Evolutionary conservation across 2,329 filamentous ascomycete species (phyloP).

Genomic region (Pestalotiopsis sp.): DNA sequence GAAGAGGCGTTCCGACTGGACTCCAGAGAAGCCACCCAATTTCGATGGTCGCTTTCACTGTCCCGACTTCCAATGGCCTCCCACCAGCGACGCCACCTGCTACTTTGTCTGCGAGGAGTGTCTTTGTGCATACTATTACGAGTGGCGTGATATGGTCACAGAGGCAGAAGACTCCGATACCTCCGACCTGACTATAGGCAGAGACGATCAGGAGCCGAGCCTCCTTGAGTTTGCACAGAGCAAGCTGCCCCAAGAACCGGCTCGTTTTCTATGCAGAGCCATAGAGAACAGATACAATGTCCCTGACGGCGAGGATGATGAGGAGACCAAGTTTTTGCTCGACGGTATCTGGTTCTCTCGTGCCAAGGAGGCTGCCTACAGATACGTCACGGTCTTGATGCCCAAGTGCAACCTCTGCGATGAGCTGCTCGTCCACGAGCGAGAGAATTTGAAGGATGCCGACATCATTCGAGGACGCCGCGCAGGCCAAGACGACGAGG

Average conservation of each 20-base stretch:
- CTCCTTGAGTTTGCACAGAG: too few relatives aligned
- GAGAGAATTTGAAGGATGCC: not conserved
- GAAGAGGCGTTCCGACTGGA: not conserved
- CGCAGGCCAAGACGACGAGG: not conserved
- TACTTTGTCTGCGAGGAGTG: slow-evolving; percentile 19
- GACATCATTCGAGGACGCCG: not conserved
- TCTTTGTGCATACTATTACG: not conserved
- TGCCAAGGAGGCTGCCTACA: not conserved
- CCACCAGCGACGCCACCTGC: not conserved
- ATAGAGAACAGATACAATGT: not conserved
- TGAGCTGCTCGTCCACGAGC: slow-evolving; percentile 5
- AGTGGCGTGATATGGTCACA: not conserved
- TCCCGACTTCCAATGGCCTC: slow-evolving; percentile 18
- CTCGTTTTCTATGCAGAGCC: not conserved
- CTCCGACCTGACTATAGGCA: not conserved
- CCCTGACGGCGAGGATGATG: not conserved
- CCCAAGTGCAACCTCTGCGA: slow-evolving; percentile 22
- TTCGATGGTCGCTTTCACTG: slow-evolving; percentile 14
- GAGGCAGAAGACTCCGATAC: not conserved
- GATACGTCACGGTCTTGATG: slow-evolving; percentile 18
- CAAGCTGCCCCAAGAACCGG: too few relatives aligned
- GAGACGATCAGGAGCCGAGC: not conserved
- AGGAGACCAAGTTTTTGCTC: not conserved
- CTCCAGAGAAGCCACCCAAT: not conserved
- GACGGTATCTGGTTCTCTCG: slow-evolving; percentile 2